Conservation (phyloP, 495 filamentous ascomycete genomes). For the Platismatia glauca region DNA sequence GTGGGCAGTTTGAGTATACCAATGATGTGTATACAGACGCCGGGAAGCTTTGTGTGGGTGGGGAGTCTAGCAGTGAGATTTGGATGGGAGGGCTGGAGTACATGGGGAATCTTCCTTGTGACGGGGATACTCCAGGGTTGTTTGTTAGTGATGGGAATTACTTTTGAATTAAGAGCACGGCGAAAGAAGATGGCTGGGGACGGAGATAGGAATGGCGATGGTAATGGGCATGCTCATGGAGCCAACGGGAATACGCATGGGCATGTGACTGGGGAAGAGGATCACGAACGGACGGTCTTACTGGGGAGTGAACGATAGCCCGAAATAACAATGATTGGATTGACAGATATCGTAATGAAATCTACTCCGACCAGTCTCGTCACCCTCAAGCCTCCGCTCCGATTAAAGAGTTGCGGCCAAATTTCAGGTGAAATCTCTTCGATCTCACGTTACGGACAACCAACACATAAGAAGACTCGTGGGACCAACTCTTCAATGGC, state of each 20-base stretch:
- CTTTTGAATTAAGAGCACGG: constrained; percentile 48
- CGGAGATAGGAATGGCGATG: not conserved
- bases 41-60: constrained; percentile 82
- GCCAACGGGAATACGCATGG: not conserved
- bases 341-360: not conserved
- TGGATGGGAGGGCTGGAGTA: constrained; percentile 82
- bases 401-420: not conserved
- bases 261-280: not conserved
- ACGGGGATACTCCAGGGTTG: constrained; percentile 79
- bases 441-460: not conserved
- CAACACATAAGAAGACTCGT: not conserved
- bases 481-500: not conserved
- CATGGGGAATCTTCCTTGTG: constrained; percentile 81
- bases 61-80: constrained; percentile 72
- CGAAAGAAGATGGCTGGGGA: constrained; percentile 8
- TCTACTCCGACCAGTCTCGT: not conserved
- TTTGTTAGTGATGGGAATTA: constrained; percentile 71
- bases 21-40: constrained; percentile 98
- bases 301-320: constrained; percentile 17
- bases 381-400: not conserved
- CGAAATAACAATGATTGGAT: not conserved
- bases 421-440: not conserved
- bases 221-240: constrained; percentile 7
- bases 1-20: constrained; percentile 86
- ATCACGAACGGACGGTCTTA: constrained; percentile 17